These are phyloP conservation scores for Macadamia tetraphylla DNA, from an alignment of 164 flowering plant species.

Conservation along the genomic window DNA sequence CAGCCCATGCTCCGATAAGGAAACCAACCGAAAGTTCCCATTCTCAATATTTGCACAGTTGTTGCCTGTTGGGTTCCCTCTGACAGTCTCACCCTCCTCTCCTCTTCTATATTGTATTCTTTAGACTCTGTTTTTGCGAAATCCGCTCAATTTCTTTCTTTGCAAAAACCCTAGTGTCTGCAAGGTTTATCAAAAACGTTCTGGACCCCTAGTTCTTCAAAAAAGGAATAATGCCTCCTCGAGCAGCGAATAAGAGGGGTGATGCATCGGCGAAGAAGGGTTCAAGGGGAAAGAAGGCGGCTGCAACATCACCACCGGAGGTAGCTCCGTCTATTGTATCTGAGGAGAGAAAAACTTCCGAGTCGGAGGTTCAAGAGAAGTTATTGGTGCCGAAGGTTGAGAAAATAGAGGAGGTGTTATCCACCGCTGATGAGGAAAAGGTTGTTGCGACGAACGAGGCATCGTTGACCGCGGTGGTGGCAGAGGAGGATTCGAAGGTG, in stretches of 20 bases:
- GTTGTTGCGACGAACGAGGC: background rate
- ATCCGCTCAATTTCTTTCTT: background rate
- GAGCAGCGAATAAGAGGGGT: slow-evolving; percentile 1
- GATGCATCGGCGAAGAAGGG: background rate
- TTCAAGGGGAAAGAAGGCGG: background rate
- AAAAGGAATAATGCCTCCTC: slow-evolving; percentile 1
- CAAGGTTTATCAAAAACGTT: background rate
- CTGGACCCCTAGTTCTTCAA: background rate
- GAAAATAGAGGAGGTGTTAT: background rate
- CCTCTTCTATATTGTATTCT: too few species aligned
- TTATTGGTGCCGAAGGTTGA: background rate
- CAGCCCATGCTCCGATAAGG: too few species aligned
- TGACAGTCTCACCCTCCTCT: too few species aligned
- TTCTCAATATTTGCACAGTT: too few species aligned
- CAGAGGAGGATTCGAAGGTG: background rate
- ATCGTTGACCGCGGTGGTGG: background rate
- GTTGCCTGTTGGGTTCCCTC: too few species aligned
- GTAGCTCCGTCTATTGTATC: background rate
- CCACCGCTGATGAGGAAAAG: background rate
- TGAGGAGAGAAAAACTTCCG: background rate
- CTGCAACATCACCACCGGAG: slow-evolving; percentile 1
- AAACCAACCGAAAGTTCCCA: too few species aligned
- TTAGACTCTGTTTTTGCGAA: too few species aligned
- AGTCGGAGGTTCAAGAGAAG: background rate
- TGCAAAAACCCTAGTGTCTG: slow-evolving; percentile 6